Evolutionary conservation across 352 stramenopile genomes (phyloP).

Genomic region (Phytopythium kandeliae): DNA sequence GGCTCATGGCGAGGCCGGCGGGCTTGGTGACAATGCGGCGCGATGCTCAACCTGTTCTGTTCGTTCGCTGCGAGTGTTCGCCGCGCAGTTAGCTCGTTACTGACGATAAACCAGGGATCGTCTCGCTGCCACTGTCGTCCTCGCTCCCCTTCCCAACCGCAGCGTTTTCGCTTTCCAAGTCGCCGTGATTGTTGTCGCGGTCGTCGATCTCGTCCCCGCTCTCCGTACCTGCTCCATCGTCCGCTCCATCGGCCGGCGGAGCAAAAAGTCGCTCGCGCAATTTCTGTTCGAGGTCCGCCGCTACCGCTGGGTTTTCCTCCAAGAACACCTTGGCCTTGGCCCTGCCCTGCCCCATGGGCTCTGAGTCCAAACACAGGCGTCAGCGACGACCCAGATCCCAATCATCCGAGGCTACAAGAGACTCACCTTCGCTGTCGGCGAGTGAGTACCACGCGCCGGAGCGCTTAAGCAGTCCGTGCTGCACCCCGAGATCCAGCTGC

Average conservation of each 20-base stretch:
- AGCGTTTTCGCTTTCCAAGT: constrained; percentile 1
- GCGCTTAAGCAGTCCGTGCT: constrained; percentile 69
- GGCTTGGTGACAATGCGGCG: neutral
- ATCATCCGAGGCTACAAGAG: neutral
- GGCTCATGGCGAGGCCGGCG: too few relatives aligned
- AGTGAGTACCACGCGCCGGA: constrained; percentile 79
- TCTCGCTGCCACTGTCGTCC: neutral
- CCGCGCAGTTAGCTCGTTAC: neutral
- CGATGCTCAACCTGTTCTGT: neutral
- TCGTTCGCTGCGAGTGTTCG: neutral
- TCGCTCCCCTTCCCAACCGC: constrained; percentile 8
- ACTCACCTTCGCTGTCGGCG: constrained; percentile 49
- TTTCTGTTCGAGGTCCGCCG: constrained; percentile 63
- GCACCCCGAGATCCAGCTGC: constrained; percentile 74
- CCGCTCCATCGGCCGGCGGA: constrained; percentile 9
- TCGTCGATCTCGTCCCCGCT: too few relatives aligned
- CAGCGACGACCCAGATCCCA: neutral
- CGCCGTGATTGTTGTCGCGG: constrained; percentile 8
- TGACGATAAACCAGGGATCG: neutral
- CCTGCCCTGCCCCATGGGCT: constrained; percentile 81
- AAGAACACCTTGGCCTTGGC: constrained; percentile 81
- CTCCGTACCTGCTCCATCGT: constrained; percentile 1
- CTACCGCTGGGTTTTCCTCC: constrained; percentile 67
- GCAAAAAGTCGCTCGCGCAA: constrained; percentile 63
- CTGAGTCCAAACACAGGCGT: constrained; percentile 16